Conservation (phyloP, 352 stramenopile species). For the Phytophthora uliginosa region DNA sequence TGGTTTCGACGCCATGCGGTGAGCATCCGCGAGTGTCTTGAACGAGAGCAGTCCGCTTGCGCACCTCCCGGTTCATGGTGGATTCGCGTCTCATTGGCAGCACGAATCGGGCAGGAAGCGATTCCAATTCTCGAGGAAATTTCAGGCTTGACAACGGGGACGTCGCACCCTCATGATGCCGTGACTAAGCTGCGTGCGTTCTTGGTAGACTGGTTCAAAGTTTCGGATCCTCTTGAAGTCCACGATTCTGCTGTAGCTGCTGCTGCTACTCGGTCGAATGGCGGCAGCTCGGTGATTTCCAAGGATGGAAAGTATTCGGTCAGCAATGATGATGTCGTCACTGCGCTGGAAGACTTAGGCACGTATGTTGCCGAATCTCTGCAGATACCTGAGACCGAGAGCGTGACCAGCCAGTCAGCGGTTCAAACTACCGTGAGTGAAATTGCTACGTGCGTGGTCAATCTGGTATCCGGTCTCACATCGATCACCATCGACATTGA, state of each 20-base stretch:
- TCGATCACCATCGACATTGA: conserved; percentile 32
- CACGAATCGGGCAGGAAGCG: conserved; percentile 30
- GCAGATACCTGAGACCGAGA: conserved; percentile 11
- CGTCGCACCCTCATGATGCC: conserved; percentile 10
- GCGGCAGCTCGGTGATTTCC: conserved; percentile 13
- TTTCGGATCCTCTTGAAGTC: conserved; percentile 18
- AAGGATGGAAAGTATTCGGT: conserved; percentile 35
- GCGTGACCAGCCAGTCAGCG: conserved; percentile 5
- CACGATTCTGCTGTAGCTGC: conserved; percentile 17
- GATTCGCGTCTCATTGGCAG: conserved; percentile 27
- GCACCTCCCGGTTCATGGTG: conserved; percentile 32
- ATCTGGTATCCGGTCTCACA: conserved; percentile 33
- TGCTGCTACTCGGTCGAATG: conserved; percentile 11
- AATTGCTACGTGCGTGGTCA: conserved; percentile 29
- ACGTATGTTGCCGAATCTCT: conserved; percentile 25
- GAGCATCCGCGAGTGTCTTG: conserved; percentile 31
- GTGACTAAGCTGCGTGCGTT: conserved; percentile 22
- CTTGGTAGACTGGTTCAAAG: conserved; percentile 29
- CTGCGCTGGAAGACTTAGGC: conserved; percentile 32
- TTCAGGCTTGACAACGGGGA: conserved; percentile 20
- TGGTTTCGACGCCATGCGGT: conserved; percentile 32
- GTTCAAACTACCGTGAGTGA: conserved; percentile 24
- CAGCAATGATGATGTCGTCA: conserved; percentile 12
- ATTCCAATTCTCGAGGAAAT: conserved; percentile 25
- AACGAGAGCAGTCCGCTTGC: conserved; percentile 10